These are phyloP conservation scores for Pichia sp. DNA, from an alignment of 1,139 yeast genomes.

Conservation along the genomic window DNA sequence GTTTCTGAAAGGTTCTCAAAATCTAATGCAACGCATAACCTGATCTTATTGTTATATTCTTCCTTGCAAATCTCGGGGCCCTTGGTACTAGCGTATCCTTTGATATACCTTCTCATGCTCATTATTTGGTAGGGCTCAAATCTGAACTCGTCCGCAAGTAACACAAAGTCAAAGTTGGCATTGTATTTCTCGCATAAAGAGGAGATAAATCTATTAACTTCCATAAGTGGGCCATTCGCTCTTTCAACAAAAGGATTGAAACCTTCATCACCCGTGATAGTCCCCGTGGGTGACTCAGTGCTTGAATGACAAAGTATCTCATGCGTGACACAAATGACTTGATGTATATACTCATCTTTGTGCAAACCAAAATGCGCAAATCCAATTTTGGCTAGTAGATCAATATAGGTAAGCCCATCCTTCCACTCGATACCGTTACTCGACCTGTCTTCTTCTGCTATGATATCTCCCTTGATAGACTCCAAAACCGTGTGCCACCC, in stretches of 20 bases:
- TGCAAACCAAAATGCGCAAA: slow-evolving; percentile 10
- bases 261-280: not conserved
- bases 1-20: slow-evolving; percentile 14
- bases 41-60: slow-evolving; percentile 7
- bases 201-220: slow-evolving; percentile 7
- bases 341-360: slow-evolving; percentile 11
- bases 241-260: slow-evolving; percentile 2
- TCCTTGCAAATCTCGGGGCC: not conserved
- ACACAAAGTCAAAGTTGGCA: slow-evolving; percentile 18
- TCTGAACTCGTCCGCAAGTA: slow-evolving; percentile 23
- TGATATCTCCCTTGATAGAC: slow-evolving; percentile 28
- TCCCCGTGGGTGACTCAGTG: not conserved
- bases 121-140: slow-evolving; percentile 17
- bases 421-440: slow-evolving; percentile 14
- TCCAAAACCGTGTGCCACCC: slow-evolving; percentile 48
- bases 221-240: not conserved
- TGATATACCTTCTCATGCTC: slow-evolving; percentile 12
- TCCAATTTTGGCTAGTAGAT: slow-evolving; percentile 15
- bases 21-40: slow-evolving; percentile 18
- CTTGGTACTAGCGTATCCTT: not conserved
- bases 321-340: slow-evolving; percentile 20
- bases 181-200: slow-evolving; percentile 15
- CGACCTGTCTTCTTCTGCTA: slow-evolving; percentile 20
- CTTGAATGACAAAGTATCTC: slow-evolving; percentile 8
- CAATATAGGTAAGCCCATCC: slow-evolving; percentile 18